Evolutionary conservation across 225 moss, liverwort and hornwort genomes (phyloP), one percentile per base, ranked within the genome.

Genomic region (Asterella californica): DNA sequence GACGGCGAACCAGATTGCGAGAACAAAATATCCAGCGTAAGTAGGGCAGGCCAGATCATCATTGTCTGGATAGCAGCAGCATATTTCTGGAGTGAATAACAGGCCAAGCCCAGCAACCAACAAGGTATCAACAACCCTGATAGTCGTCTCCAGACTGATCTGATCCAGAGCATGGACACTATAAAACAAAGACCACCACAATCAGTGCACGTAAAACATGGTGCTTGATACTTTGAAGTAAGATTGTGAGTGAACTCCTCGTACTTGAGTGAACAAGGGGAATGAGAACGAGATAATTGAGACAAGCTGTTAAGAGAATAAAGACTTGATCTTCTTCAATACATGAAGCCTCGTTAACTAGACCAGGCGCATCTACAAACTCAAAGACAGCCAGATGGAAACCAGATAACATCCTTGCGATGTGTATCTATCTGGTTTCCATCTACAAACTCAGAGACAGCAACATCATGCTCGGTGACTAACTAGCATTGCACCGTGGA

Each of bases 1-100:
- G 68, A 76, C 70, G 80, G 81, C 78, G 82, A 82, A 72, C 78
- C 79, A 87, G 74, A 87, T 77, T 80, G 82, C 61, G 38, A 87
- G 77, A 74, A 87, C 82, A 87, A 77, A 87, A 85, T 80, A 84
- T 83, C 84, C 87, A 87, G 84, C 80, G 80, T 72, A 80, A 87
- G 81, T 53, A 87, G 84, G 74, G 82, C 80, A 88, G 83, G 80
- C 81, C 80, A 84, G 81, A 86, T 80, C 79, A 77, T 74, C 86
- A 85, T 84, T 79, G 67, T 83, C 78, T 79, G 83, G 79, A 80
- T 72, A 82, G 66, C 91, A 89, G 89, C 94, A 92, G 89, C 94
- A 91, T 86, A 83, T 83, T 78, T 96, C 94, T 92, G 94, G 90
- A 92, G 88, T 88, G 85, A 76, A 84, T 80, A 84, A 83, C 84